Conservation (phyloP, 179 eudicot species). For the Vitellaria paradoxa region DNA sequence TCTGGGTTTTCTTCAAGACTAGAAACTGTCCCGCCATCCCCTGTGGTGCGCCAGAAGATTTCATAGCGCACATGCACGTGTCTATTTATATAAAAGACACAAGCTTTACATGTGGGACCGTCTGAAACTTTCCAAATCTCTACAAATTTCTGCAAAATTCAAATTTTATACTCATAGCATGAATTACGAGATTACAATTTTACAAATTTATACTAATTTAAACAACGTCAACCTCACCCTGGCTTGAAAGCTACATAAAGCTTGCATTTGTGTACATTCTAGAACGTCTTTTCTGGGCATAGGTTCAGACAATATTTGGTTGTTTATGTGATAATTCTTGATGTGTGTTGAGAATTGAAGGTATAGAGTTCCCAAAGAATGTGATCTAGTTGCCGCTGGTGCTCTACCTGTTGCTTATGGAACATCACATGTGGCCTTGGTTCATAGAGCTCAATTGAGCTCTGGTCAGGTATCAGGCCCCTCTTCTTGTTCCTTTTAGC, state of each 20-base stretch:
- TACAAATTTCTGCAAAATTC: too few relatives aligned
- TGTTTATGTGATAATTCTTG: neutral
- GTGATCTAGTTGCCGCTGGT: slow-evolving; percentile 86
- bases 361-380: slow-evolving; percentile 79
- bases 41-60: neutral
- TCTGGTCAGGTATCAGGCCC: slow-evolving; percentile 62
- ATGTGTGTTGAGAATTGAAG: slow-evolving; percentile 32
- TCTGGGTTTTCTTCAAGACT: too few relatives aligned
- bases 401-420: slow-evolving; percentile 95
- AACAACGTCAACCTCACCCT: too few relatives aligned
- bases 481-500: neutral
- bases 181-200: too few relatives aligned
- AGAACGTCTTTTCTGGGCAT: neutral
- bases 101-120: neutral
- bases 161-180: too few relatives aligned
- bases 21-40: neutral
- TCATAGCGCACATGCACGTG: neutral
- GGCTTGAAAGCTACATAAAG: neutral
- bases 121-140: too few relatives aligned
- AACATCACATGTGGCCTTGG: slow-evolving; percentile 88
- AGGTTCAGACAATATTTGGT: neutral
- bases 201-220: too few relatives aligned
- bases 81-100: neutral
- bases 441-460: slow-evolving; percentile 81
- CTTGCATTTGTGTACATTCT: neutral